Conservation (phyloP, 106 monocot genomes). For the Acorus calamus region DNA sequence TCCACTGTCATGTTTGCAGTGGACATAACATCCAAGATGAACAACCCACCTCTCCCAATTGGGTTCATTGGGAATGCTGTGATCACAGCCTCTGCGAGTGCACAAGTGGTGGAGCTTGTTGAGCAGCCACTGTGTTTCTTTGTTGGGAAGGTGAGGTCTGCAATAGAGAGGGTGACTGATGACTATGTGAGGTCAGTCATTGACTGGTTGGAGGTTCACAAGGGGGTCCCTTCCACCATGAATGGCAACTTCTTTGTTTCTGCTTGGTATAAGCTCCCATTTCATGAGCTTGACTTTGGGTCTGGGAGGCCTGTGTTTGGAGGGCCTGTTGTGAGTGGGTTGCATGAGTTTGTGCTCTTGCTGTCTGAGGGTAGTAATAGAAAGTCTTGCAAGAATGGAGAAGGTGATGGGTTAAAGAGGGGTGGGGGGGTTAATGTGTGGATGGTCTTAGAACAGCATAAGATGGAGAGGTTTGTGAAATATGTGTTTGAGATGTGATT, state of each 20-base stretch:
- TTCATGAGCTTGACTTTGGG: constrained; percentile 71
- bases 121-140: constrained; percentile 26
- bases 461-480: constrained; percentile 49
- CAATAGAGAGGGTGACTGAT: constrained; percentile 46
- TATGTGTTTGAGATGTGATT: constrained; percentile 30
- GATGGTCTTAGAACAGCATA: constrained; percentile 46
- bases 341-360: constrained; percentile 80
- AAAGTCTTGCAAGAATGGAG: background rate
- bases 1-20: constrained; percentile 67
- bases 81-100: constrained; percentile 40
- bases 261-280: constrained; percentile 81
- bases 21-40: constrained; percentile 52
- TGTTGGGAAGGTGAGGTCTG: constrained; percentile 45
- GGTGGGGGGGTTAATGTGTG: constrained; percentile 50
- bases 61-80: constrained; percentile 57
- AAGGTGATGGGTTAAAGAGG: background rate
- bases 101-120: constrained; percentile 22
- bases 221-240: constrained; percentile 37
- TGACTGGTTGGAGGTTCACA: constrained; percentile 75
- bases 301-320: constrained; percentile 48
- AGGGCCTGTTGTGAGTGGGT: constrained; percentile 52
- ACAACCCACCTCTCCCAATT: constrained; percentile 36
- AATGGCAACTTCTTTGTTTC: constrained; percentile 71
- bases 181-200: constrained; percentile 73
- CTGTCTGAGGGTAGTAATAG: constrained; percentile 28